Conservation (phyloP, 495 filamentous ascomycete genomes). For the Penicillium arizonense region DNA sequence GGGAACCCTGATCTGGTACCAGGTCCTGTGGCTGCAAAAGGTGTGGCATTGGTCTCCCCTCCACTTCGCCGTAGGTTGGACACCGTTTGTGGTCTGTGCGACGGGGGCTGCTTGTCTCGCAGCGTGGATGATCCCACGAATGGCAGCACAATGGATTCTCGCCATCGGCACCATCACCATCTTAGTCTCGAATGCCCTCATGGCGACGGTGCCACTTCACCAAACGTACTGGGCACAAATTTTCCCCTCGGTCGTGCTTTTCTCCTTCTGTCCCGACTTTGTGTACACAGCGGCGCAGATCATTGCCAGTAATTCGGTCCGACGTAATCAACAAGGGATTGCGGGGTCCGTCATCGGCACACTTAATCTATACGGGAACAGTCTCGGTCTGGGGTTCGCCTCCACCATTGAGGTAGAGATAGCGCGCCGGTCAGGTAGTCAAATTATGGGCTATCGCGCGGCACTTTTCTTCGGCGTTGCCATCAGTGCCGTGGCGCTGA, state of each 20-base stretch:
- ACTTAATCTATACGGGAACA: conserved; percentile 47
- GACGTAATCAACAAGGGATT: conserved; percentile 47
- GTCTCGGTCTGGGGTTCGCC: conserved; percentile 50
- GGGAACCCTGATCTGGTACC: conserved; percentile 50
- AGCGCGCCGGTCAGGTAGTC: conserved; percentile 12
- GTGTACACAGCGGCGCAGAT: conserved; percentile 53
- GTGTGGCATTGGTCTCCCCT: conserved; percentile 45
- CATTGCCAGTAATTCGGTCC: conserved; percentile 52
- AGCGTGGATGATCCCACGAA: conserved; percentile 47
- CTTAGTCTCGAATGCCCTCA: conserved; percentile 33
- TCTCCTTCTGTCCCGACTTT: conserved; percentile 49
- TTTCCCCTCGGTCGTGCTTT: conserved; percentile 47
- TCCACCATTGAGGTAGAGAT: conserved; percentile 45
- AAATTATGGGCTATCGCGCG: conserved; percentile 35
- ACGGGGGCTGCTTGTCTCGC: conserved; percentile 38
- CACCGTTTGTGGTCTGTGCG: conserved; percentile 42
- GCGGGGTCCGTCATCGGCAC: conserved; percentile 48
- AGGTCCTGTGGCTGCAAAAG: conserved; percentile 43
- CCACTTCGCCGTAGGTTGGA: conserved; percentile 43
- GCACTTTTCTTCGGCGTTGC: conserved; percentile 46
- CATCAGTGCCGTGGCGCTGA: conserved; percentile 36
- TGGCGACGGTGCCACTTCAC: conserved; percentile 48
- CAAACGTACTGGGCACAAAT: conserved; percentile 52
- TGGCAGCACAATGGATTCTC: conserved; percentile 52
- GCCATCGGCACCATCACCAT: conserved; percentile 43